A percentile compares a stretch with the other conserved stretches of the same genome.
Conservation (phyloP, 768 basidiomycete species). For the Mrakia gelida region DNA sequence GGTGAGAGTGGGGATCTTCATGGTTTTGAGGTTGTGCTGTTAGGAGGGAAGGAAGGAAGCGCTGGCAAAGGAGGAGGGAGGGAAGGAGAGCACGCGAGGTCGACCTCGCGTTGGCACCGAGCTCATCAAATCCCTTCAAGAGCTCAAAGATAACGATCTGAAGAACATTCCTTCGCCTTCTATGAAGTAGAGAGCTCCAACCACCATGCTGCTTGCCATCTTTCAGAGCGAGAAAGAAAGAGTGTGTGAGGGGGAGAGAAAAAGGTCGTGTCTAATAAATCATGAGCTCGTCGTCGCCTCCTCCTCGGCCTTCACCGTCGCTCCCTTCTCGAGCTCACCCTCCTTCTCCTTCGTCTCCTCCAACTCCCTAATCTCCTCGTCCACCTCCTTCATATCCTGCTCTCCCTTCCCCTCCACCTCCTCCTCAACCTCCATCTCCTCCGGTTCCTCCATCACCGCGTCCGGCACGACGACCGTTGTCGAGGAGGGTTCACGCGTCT, state of each 20-base stretch:
- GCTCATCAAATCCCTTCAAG: background rate
- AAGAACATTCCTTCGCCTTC: no score
- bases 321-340: background rate
- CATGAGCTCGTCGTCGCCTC: slow-evolving; percentile 6
- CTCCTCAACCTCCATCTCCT: background rate
- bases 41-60: background rate
- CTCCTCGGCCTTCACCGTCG: background rate
- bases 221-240: background rate
- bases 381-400: slow-evolving; percentile 3
- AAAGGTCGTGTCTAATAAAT: background rate
- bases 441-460: slow-evolving; percentile 22
- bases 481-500: no score
- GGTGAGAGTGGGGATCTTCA: background rate
- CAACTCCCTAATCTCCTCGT: slow-evolving; percentile 22
- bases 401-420: background rate
- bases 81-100: slow-evolving; percentile 7
- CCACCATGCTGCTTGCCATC: no score
- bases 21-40: background rate
- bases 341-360: slow-evolving; percentile 18
- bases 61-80: background rate
- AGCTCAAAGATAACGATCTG: no score
- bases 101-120: background rate
- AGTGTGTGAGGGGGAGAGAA: no score
- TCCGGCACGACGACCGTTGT: background rate
- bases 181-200: no score